These are phyloP conservation scores for Magnolia sinica DNA, from an alignment of 164 flowering plant genomes.

Conservation along the genomic window DNA sequence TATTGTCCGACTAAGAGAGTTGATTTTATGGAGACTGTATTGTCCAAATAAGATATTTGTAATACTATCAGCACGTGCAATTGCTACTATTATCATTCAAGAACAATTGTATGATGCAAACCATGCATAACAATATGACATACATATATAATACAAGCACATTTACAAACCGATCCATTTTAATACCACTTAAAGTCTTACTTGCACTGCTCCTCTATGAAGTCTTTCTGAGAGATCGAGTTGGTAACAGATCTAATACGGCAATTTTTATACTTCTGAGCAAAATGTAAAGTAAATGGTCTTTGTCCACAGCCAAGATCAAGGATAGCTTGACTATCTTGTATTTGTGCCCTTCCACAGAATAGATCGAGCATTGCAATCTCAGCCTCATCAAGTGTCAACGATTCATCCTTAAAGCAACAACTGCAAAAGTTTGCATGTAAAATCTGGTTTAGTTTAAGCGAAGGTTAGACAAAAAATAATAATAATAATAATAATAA, in stretches of 20 bases:
- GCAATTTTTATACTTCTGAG: neutral
- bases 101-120: too few species aligned
- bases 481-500: too few species aligned
- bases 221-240: constrained; percentile 12
- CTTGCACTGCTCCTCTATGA: constrained; percentile 12
- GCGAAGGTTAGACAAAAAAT: too few species aligned
- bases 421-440: neutral
- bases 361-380: neutral
- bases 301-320: constrained; percentile 2
- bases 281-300: neutral
- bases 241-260: neutral
- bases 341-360: neutral
- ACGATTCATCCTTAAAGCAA: neutral
- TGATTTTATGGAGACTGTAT: too few species aligned
- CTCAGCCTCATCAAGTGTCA: neutral
- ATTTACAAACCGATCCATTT: too few species aligned
- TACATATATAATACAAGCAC: too few species aligned
- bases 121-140: too few species aligned
- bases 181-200: neutral
- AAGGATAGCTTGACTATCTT: neutral
- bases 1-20: too few species aligned
- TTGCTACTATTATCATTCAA: too few species aligned
- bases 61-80: too few species aligned
- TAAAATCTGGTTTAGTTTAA: too few species aligned
- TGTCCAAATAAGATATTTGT: too few species aligned